phyloP scores from a whole-genome alignment of 2,329 filamentous ascomycete species.

The Dendrostoma leiphaemia region DNA sequence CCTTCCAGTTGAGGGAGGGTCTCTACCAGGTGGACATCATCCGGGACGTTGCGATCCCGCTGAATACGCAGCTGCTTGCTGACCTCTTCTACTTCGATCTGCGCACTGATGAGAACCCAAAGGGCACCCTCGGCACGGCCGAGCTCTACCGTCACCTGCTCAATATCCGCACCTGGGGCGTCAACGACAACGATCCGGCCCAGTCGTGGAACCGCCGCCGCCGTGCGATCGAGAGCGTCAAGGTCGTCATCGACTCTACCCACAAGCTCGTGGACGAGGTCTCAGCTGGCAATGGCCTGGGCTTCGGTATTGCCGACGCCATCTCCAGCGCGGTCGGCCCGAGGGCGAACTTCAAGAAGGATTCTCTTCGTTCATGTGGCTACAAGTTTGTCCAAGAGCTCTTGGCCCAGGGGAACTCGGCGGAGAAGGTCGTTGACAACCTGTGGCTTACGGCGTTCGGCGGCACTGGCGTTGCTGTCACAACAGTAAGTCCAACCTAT shows the following conservation, averaged over 20 bases:
- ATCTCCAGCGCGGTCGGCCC: too few species aligned
- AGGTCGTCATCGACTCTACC: constrained; percentile 36
- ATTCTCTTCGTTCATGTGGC: constrained; percentile 38
- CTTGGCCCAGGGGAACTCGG: too few species aligned
- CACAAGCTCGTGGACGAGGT: constrained; percentile 38
- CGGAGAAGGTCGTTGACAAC: constrained; percentile 35
- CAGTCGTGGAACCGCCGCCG: constrained; percentile 45
- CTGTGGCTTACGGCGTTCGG: constrained; percentile 40
- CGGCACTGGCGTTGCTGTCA: constrained; percentile 37
- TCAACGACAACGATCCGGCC: constrained; percentile 45
- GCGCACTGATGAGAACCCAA: constrained; percentile 51
- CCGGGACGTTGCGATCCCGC: constrained; percentile 57
- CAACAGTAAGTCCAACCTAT: constrained; percentile 34
- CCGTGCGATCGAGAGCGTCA: constrained; percentile 37
- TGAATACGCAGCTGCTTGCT: constrained; percentile 53
- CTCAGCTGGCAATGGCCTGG: not conserved
- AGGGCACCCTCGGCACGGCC: constrained; percentile 39
- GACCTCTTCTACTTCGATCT: constrained; percentile 59
- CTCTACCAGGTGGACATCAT: constrained; percentile 41
- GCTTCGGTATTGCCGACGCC: not conserved
- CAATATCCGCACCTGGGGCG: constrained; percentile 43
- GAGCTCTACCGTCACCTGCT: constrained; percentile 42
- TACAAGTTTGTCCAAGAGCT: constrained; percentile 37
- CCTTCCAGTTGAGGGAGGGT: constrained; percentile 33
- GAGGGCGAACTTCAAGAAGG: too few species aligned